Base-by-base conservation (phyloP, 2,329 filamentous ascomycete species). In the Cladosporium phlei region DNA sequence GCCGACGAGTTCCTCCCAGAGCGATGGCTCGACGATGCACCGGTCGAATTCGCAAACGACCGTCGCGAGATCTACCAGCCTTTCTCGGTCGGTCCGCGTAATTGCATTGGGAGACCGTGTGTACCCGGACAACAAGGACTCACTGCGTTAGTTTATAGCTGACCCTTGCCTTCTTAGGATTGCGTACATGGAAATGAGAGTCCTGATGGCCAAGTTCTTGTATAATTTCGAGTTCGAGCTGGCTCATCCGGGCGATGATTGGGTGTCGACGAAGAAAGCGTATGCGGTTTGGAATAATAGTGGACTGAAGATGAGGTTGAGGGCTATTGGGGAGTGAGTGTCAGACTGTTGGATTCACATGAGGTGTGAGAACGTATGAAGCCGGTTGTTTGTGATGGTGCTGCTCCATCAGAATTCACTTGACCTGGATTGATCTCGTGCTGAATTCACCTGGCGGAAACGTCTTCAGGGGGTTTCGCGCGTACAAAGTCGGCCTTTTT, bases 201-300 rank as follows among this genome's bases (percentile, higher is more conserved):
- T 71, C 2, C 59, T 67, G 3, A 52, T 72, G 27, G 56, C 66
- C 6, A 62, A 60, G 28, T 25, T 70, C 5, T 42, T 71, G 17
- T 69, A 59, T 52, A 59, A 61, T n/a, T 72, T 71, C 47, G 64
- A 72, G 47, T 34, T 54, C 28, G 51, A 55, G 25, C 35, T 58
- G 16, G 52, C 50, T 4, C 20, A 56, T 19, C 42, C 47, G 6
- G 27, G 48, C 7, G 30, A 45, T 6, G 22, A 37, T 17, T 45
- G 40, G 40, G 22, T 25, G 22, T 35, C 30, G 7, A 45, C 16
- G 20, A 45, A 21, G 30, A 29, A 28, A 21, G 40, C 40, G 14
- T 45, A 45, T 19, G 19, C 14, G 7, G 30, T 32, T 35, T 45
- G 40, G 40, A 28, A 45, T 24, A 35, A 45, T 4, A 29, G 29